Evolutionary conservation across 2,329 filamentous ascomycete genomes (phyloP).

Genomic region (Mollisiaceae sp.): DNA sequence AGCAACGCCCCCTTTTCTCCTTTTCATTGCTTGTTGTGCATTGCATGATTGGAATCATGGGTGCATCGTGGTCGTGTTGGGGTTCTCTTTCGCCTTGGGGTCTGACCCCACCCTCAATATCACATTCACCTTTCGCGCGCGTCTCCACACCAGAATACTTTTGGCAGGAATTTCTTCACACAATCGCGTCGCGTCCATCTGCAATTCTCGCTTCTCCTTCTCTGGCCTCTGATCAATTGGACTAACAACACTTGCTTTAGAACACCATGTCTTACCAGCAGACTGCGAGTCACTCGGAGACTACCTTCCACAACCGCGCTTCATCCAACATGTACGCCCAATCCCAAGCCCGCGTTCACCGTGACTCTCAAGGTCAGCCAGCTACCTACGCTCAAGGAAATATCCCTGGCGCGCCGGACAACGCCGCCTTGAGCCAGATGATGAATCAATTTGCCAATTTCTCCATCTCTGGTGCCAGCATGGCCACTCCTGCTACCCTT

Average conservation of each 20-base stretch:
- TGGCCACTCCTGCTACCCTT: constrained; percentile 41
- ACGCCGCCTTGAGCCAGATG: constrained; percentile 35
- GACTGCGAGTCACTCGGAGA: constrained; percentile 37
- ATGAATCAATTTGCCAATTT: constrained; percentile 41
- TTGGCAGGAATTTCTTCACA: constrained; percentile 1
- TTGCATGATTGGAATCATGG: neutral
- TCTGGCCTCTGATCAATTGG: constrained; percentile 13
- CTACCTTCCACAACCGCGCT: constrained; percentile 35
- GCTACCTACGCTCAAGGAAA: constrained; percentile 32
- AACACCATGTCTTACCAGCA: constrained; percentile 45
- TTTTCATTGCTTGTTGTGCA: constrained; percentile 3
- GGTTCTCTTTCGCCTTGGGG: constrained; percentile 13
- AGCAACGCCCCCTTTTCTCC: constrained; percentile 21
- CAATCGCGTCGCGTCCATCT: neutral
- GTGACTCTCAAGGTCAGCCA: constrained; percentile 39
- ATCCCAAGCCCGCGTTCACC: constrained; percentile 37
- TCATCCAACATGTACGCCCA: constrained; percentile 41
- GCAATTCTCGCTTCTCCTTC: constrained; percentile 13
- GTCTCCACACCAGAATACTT: constrained; percentile 1
- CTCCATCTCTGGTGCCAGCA: constrained; percentile 43
- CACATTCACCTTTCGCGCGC: neutral
- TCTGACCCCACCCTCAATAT: neutral
- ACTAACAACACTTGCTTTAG: constrained; percentile 28
- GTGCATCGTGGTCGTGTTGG: neutral
- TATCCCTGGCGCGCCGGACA: constrained; percentile 19